phyloP scores from a whole-genome alignment of 1,284 basidiomycete species.

The Moesziomyces antarcticus region DNA sequence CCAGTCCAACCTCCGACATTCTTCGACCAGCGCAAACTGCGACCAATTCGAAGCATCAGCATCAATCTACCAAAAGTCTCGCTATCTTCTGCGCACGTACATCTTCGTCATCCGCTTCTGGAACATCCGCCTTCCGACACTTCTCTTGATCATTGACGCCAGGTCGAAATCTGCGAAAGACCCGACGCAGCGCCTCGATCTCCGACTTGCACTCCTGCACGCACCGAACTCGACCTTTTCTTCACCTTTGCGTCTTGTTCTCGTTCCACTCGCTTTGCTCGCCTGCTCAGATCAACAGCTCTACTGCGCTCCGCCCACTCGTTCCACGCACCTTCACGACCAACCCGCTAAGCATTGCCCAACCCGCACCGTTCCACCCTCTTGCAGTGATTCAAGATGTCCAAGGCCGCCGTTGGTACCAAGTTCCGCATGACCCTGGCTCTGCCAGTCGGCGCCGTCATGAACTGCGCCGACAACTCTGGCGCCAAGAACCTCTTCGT shows the following conservation, averaged over 20 bases:
- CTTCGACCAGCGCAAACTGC: not conserved
- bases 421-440: slow-evolving; percentile 84
- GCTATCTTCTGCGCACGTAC: too few relatives aligned
- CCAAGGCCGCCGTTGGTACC: slow-evolving; percentile 77
- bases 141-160: too few relatives aligned
- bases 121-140: too few relatives aligned
- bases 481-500: slow-evolving; percentile 95
- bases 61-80: too few relatives aligned
- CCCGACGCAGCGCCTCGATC: too few relatives aligned
- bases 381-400: slow-evolving; percentile 58
- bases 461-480: slow-evolving; percentile 99
- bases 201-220: too few relatives aligned
- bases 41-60: too few relatives aligned
- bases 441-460: slow-evolving; percentile 96
- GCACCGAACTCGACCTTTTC: too few relatives aligned
- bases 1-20: not conserved
- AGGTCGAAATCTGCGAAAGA: too few relatives aligned
- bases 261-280: not conserved
- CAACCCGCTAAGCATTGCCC: slow-evolving; percentile 19
- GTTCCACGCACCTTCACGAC: not conserved
- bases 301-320: not conserved
- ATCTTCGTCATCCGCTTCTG: too few relatives aligned
- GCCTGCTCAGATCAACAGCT: slow-evolving; percentile 12
- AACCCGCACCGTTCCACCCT: not conserved
- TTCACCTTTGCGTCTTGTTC: too few relatives aligned